These are phyloP conservation scores for Syzygium syzygioides DNA, from an alignment of 441 rosid species.

Conservation along the genomic window DNA sequence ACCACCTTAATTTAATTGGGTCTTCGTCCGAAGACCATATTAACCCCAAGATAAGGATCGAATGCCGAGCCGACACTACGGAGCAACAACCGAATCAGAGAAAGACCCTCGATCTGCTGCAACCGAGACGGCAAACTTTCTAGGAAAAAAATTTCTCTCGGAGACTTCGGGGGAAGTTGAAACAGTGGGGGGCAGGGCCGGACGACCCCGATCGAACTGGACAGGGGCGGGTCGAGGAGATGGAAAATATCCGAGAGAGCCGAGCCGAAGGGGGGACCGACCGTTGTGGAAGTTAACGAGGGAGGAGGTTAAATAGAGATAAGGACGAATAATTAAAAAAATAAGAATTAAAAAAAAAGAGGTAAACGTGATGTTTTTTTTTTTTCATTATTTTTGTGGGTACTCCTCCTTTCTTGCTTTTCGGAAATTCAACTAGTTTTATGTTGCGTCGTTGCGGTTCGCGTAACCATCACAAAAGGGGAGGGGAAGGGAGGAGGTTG, in stretches of 20 bases:
- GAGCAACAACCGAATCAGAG: not conserved
- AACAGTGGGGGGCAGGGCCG: too few relatives aligned
- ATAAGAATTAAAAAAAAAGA: not conserved
- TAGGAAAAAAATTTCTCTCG: too few relatives aligned
- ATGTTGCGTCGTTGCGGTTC: not conserved
- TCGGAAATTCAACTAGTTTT: not conserved
- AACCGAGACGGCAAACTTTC: too few relatives aligned
- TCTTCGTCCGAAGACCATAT: not conserved
- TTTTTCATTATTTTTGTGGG: too few relatives aligned
- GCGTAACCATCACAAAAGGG: not conserved
- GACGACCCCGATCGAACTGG: too few relatives aligned
- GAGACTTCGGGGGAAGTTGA: too few relatives aligned
- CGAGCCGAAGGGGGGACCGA: not conserved
- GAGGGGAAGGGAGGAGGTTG: not conserved
- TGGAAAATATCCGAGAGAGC: too few relatives aligned
- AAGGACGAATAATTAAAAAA: not conserved
- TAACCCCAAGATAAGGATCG: not conserved
- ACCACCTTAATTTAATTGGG: too few relatives aligned
- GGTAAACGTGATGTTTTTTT: not conserved
- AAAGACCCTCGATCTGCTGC: not conserved
- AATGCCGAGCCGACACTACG: not conserved
- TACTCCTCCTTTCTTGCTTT: not conserved
- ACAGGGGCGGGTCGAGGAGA: too few relatives aligned
- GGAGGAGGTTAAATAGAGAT: not conserved
- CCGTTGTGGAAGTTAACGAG: conserved; percentile 27